Evolutionary conservation across 805 yeast species (phyloP).

Genomic region (Starmerella asiatica): DNA sequence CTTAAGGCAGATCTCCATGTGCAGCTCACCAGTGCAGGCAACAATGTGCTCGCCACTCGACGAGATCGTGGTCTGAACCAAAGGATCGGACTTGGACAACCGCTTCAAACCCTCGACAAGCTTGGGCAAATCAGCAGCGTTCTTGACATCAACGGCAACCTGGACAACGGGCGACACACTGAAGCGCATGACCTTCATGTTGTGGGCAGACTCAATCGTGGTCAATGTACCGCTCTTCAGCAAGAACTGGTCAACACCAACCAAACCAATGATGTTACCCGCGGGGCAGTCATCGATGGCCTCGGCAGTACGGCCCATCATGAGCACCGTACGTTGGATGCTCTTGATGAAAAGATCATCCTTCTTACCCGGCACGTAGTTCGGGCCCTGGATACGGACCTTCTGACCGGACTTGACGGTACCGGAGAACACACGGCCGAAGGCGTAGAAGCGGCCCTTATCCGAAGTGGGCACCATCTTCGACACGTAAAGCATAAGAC

Average conservation of each 20-base stretch:
- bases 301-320: constrained; percentile 99
- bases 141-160: constrained; percentile 99
- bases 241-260: constrained; percentile 99
- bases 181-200: constrained; percentile 99
- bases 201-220: constrained; percentile 93
- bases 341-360: constrained; percentile 94
- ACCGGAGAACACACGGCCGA: constrained; percentile 99
- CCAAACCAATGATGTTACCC: constrained; percentile 99
- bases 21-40: constrained; percentile 99
- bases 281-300: constrained; percentile 99
- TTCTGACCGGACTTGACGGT: constrained; percentile 97
- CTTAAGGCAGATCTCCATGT: constrained; percentile 90
- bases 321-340: constrained; percentile 95
- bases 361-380: constrained; percentile 97
- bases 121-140: constrained; percentile 98
- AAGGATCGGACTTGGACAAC: constrained; percentile 98
- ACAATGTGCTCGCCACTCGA: constrained; percentile 99
- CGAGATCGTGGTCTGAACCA: constrained; percentile 77
- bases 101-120: constrained; percentile 99
- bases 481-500: constrained; percentile 97
- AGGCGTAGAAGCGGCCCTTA: constrained; percentile 99
- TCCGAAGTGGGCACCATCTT: constrained; percentile 99
- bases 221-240: constrained; percentile 98
- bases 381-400: constrained; percentile 99
- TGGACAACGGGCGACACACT: constrained; percentile 99